Evolutionary conservation across 176 grass and related monocot genomes (phyloP).

Genomic region (Themeda triandra): DNA sequence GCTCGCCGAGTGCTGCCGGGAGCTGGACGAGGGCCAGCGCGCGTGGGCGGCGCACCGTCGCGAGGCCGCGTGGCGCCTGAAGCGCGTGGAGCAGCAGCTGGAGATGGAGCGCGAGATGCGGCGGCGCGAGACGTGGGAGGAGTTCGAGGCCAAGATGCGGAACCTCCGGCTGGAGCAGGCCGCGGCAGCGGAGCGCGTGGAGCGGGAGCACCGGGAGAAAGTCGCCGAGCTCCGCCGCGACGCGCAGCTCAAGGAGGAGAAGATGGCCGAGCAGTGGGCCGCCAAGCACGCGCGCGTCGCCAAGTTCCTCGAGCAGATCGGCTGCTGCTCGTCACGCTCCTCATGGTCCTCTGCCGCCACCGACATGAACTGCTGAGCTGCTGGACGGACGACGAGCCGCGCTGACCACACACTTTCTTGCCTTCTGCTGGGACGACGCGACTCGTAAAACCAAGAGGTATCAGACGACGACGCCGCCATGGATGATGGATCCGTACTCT

Average conservation of each 20-base stretch:
- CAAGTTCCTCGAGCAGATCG: constrained; percentile 76
- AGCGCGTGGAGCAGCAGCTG: constrained; percentile 90
- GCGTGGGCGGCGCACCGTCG: constrained; percentile 84
- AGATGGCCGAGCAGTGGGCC: constrained; percentile 92
- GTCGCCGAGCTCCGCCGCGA: constrained; percentile 65
- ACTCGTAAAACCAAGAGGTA: background rate
- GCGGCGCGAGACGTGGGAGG: constrained; percentile 74
- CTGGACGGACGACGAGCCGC: background rate
- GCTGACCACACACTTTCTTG: constrained; percentile 24
- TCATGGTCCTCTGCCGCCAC: constrained; percentile 30
- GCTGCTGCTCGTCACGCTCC: constrained; percentile 8
- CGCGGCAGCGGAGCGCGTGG: constrained; percentile 61
- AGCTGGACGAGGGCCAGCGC: constrained; percentile 80
- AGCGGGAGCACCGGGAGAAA: constrained; percentile 77
- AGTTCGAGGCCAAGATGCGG: constrained; percentile 76
- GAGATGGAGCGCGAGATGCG: constrained; percentile 67
- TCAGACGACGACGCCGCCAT: background rate
- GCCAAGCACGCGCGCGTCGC: constrained; percentile 74
- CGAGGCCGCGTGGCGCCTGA: constrained; percentile 84
- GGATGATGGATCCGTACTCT: background rate
- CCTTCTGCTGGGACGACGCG: background rate
- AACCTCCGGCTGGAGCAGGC: constrained; percentile 65
- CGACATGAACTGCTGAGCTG: constrained; percentile 43
- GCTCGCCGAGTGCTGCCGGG: constrained; percentile 65
- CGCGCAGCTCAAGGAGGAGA: constrained; percentile 86